Evolutionary conservation across 345 rosid species (phyloP).

Genomic region (Trapa bicornis): DNA sequence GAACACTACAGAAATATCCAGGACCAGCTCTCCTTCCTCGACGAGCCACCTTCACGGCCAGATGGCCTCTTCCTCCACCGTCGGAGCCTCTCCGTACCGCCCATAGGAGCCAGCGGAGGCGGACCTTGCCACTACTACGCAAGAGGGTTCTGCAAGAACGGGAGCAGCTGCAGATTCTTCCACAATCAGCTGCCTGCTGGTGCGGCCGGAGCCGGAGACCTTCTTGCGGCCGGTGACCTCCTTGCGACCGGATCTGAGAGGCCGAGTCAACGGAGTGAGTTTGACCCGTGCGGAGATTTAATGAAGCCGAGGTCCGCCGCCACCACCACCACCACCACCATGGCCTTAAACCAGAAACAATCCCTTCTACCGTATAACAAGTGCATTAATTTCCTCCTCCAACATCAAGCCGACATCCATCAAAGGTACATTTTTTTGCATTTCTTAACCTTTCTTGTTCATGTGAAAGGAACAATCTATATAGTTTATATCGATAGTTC

Average conservation of each 20-base stretch:
- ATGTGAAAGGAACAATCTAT: too few species aligned
- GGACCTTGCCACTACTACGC: slow-evolving; percentile 48
- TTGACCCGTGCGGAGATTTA: slow-evolving; percentile 37
- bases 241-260: not conserved
- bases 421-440: slow-evolving; percentile 18
- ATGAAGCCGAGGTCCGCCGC: slow-evolving; percentile 34
- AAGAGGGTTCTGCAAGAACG: slow-evolving; percentile 62
- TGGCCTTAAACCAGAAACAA: not conserved
- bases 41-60: slow-evolving; percentile 13
- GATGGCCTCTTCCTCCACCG: slow-evolving; percentile 2
- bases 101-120: not conserved
- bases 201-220: slow-evolving; percentile 7
- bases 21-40: slow-evolving; percentile 41
- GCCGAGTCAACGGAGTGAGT: slow-evolving; percentile 15
- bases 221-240: too few species aligned
- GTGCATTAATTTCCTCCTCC: slow-evolving; percentile 35
- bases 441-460: not conserved
- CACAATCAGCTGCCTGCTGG: slow-evolving; percentile 22
- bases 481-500: too few species aligned
- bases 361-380: slow-evolving; percentile 33
- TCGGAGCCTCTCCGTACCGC: slow-evolving; percentile 6
- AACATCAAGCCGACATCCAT: slow-evolving; percentile 36
- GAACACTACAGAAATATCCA: slow-evolving; percentile 22
- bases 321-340: not conserved
- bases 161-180: slow-evolving; percentile 45